These are phyloP conservation scores for Ophiosphaerella narmari DNA, from an alignment of 2,329 filamentous ascomycete species.

Conservation along the genomic window DNA sequence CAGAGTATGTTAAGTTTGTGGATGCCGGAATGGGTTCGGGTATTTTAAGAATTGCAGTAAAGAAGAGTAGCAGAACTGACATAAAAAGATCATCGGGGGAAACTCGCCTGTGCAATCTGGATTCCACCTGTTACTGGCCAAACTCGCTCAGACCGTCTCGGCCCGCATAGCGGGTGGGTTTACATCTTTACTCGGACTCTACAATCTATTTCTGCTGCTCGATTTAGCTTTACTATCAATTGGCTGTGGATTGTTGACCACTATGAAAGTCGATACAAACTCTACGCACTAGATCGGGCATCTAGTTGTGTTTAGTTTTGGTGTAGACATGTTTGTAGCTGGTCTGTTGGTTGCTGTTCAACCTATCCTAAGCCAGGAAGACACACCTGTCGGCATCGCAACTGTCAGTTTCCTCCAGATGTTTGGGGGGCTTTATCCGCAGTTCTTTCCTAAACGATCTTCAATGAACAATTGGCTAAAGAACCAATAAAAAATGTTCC, in stretches of 20 bases:
- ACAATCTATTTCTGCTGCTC: constrained; percentile 41
- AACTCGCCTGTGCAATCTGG: constrained; percentile 18
- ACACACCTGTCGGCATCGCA: constrained; percentile 48
- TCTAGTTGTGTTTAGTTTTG: constrained; percentile 39
- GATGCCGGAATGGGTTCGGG: constrained; percentile 28
- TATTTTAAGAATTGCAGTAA: neutral
- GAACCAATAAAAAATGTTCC: constrained; percentile 51
- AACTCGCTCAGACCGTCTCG: constrained; percentile 48
- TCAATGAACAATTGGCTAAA: constrained; percentile 65
- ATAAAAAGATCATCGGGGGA: constrained; percentile 13
- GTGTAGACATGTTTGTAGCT: constrained; percentile 48
- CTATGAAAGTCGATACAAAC: constrained; percentile 14
- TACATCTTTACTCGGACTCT: constrained; percentile 39
- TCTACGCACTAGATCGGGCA: constrained; percentile 34
- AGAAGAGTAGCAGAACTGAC: neutral
- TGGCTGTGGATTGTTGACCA: constrained; percentile 26
- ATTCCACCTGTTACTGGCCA: constrained; percentile 25
- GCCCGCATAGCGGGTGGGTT: constrained; percentile 37
- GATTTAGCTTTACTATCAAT: constrained; percentile 34
- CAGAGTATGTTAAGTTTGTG: constrained; percentile 40
- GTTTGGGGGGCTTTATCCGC: constrained; percentile 69
- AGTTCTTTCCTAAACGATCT: constrained; percentile 66
- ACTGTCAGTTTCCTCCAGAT: constrained; percentile 62
- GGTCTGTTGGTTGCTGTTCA: constrained; percentile 48
- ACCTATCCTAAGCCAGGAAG: constrained; percentile 39